Evolutionary conservation across 352 stramenopile genomes (phyloP).

Genomic region (Globisporangium cylindrosporum): DNA sequence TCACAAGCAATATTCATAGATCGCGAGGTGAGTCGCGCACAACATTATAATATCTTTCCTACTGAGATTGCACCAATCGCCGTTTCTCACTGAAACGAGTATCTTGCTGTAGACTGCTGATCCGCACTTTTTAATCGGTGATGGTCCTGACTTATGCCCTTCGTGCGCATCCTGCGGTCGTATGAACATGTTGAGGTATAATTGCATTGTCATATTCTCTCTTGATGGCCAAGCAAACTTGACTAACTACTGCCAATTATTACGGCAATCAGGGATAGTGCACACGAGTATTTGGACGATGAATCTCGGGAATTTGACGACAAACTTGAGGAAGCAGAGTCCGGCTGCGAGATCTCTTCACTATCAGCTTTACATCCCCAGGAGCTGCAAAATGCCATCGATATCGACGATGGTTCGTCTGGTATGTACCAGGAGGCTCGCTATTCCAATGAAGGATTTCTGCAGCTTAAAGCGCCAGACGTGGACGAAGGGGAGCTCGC

Average conservation of each 20-base stretch:
- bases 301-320: neutral
- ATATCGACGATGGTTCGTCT: neutral
- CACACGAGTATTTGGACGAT: neutral
- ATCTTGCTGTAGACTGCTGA: neutral
- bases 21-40: neutral
- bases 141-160: neutral
- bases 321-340: neutral
- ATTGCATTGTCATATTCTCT: neutral
- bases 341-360: neutral
- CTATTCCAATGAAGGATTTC: neutral
- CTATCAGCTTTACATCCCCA: neutral
- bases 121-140: neutral
- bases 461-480: neutral
- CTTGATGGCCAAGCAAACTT: neutral
- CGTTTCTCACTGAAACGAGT: neutral
- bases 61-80: neutral
- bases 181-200: neutral
- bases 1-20: neutral
- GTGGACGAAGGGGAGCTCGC: conserved; percentile 9
- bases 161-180: neutral
- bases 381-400: neutral
- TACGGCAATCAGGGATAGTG: neutral
- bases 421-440: neutral
- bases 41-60: neutral
- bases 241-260: neutral